Conservation (phyloP, 495 filamentous ascomycete species). For the Podospora comata region DNA sequence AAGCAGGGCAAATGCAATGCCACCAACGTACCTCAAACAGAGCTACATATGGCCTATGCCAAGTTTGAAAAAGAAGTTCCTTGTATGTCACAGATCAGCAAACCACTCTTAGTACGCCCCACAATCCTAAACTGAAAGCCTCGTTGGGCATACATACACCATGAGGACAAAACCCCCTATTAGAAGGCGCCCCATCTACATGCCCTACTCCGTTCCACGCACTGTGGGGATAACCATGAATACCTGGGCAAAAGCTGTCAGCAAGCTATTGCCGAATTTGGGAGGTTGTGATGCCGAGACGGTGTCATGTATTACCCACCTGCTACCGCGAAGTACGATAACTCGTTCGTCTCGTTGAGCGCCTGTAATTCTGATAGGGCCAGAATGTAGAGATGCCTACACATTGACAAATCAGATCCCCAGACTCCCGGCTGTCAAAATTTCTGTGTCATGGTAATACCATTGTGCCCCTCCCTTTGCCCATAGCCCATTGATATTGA, state of each 20-base stretch:
- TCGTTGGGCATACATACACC: slow-evolving; percentile 35
- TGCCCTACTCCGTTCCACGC: slow-evolving; percentile 46
- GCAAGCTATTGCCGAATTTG: slow-evolving; percentile 10
- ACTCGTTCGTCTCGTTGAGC: slow-evolving; percentile 38
- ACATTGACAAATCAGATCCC: slow-evolving; percentile 17
- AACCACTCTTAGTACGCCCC: not conserved
- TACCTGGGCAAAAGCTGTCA: slow-evolving; percentile 36
- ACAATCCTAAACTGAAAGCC: not conserved
- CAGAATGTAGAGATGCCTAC: slow-evolving; percentile 48
- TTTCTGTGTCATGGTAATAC: slow-evolving; percentile 26
- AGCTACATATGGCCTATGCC: slow-evolving; percentile 43
- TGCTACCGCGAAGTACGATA: slow-evolving; percentile 48
- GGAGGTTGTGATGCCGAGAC: not conserved
- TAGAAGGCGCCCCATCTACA: slow-evolving; percentile 30
- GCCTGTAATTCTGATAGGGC: slow-evolving; percentile 42
- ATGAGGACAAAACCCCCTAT: slow-evolving; percentile 49
- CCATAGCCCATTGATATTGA: slow-evolving; percentile 39
- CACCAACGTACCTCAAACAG: slow-evolving; percentile 38
- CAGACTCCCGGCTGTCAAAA: slow-evolving; percentile 1
- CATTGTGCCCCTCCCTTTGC: slow-evolving; percentile 39
- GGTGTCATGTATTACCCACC: slow-evolving; percentile 33
- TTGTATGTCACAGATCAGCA: slow-evolving; percentile 17
- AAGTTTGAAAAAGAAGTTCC: slow-evolving; percentile 41
- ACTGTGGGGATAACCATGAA: slow-evolving; percentile 50
- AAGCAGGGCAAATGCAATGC: no score